Evolutionary conservation across 2,329 filamentous ascomycete species (phyloP), one percentile per base, ranked within the genome.

Genomic region (Hymenoscyphus repandus): DNA sequence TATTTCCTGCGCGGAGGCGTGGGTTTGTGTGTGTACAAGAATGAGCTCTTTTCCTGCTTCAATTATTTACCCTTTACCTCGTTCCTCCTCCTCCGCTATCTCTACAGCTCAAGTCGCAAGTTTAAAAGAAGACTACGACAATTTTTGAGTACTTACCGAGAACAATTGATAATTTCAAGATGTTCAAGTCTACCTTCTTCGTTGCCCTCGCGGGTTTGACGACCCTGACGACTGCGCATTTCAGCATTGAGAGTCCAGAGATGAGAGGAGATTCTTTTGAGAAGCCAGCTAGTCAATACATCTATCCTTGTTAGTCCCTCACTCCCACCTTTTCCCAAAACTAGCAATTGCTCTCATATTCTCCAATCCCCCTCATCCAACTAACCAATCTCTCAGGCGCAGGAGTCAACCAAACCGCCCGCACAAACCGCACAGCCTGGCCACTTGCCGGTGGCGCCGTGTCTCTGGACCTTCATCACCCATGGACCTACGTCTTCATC

Each of bases 221-320:
- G 43, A 69, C 75, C 45, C 57, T 75, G 41, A 69, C 70, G 13
- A 67, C 74, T 36, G 79, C 78, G 13, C 80, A 83, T 62, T 83
- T 81, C 69, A 62, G 68, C 3, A 71, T 83, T 64, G 64, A 71
- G 33, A 81, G 73, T 56, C 80, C 80, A 10, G 54, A 68, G 13
- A 64, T 69, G 53, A 75, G 79, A 48, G 78, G 77, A 27, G 71
- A 76, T 51, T 73, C 64, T 9, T 73, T 76, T 55, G 53, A 61
- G 50, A 61, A 53, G 3, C 44, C 43, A 37, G 55, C 55, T 10
- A 61, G 58, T 11, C 66, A 69, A 53, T 68, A 60, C 33, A 62
- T 58, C 37, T 69, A 63, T 43, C 66, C 66, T 45, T 69, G 66
- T 67, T 59, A 20, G 53, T 50, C 18, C 20, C n/a, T n/a, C n/a